Conservation (phyloP, 768 basidiomycete genomes). For the Mycena epipterygia region DNA sequence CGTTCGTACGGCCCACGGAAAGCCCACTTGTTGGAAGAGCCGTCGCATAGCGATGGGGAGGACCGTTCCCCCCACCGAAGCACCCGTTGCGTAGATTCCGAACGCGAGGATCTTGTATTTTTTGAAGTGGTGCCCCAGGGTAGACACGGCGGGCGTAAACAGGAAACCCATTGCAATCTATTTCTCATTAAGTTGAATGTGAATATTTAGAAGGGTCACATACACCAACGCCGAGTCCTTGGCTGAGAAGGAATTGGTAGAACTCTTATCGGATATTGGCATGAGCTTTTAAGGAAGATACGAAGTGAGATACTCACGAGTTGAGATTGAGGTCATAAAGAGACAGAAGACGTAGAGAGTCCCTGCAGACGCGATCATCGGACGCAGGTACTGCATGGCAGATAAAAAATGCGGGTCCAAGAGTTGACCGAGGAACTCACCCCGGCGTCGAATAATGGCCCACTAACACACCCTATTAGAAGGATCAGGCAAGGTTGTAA, state of each 20-base stretch:
- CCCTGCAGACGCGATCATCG: constrained; percentile 31
- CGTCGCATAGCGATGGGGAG: constrained; percentile 40
- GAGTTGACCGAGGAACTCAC: not conserved
- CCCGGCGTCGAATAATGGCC: constrained; percentile 35
- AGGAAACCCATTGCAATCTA: constrained; percentile 31
- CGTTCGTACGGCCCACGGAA: constrained; percentile 42
- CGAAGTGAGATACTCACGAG: constrained; percentile 37
- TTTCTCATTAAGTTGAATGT: not conserved
- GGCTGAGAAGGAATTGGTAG: constrained; percentile 49
- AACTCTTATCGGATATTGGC: constrained; percentile 37
- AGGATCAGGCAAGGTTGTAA: constrained; percentile 37
- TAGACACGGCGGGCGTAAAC: constrained; percentile 34
- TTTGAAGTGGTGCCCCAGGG: constrained; percentile 38
- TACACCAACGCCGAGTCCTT: constrained; percentile 48
- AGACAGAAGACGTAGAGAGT: constrained; percentile 34
- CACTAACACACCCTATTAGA: constrained; percentile 33
- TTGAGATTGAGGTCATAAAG: constrained; percentile 33
- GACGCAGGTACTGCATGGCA: constrained; percentile 27
- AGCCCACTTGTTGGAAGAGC: constrained; percentile 37
- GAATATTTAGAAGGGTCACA: not conserved
- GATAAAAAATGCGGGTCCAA: not conserved
- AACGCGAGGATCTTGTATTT: constrained; percentile 41
- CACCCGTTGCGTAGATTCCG: constrained; percentile 47
- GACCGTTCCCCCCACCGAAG: constrained; percentile 42
- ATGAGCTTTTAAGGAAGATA: constrained; percentile 24